Evolutionary conservation across 192 early-diverging fungal genomes (phyloP).

Genomic region (Podila minutissima): DNA sequence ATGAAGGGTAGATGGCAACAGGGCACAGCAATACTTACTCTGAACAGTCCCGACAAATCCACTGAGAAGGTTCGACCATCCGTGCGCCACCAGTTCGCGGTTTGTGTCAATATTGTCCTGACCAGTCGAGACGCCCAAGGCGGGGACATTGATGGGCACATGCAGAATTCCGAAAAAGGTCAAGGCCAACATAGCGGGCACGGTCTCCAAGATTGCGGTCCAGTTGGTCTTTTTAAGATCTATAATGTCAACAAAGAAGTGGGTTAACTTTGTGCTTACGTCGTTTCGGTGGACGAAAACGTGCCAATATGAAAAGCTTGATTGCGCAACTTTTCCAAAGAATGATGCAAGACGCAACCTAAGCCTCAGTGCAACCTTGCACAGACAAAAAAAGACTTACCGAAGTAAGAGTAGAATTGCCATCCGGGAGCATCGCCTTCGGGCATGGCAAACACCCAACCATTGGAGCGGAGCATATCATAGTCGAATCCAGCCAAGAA

Average conservation of each 20-base stretch:
- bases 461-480: conserved; percentile 69
- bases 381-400: conserved; percentile 16
- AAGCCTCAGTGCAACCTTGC: background rate
- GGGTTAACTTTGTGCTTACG: background rate
- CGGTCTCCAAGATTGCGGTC: conserved; percentile 68
- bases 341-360: background rate
- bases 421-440: conserved; percentile 83
- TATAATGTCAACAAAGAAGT: conserved; percentile 32
- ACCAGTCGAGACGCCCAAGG: conserved; percentile 90
- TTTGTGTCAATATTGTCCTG: conserved; percentile 91
- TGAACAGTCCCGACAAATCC: conserved; percentile 83
- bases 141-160: conserved; percentile 97
- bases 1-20: too few species aligned
- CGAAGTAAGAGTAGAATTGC: conserved; percentile 87
- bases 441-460: conserved; percentile 89
- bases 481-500: conserved; percentile 68
- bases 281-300: too few species aligned
- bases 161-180: conserved; percentile 96
- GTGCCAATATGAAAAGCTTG: background rate
- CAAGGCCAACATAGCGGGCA: conserved; percentile 93
- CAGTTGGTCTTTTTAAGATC: conserved; percentile 75
- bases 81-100: conserved; percentile 93
- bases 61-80: conserved; percentile 86
- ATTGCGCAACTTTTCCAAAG: background rate
- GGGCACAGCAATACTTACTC: conserved; percentile 55